phyloP scores from a whole-genome alignment of 2,329 filamentous ascomycete genomes.

The Ophiosphaerella herpotricha region DNA sequence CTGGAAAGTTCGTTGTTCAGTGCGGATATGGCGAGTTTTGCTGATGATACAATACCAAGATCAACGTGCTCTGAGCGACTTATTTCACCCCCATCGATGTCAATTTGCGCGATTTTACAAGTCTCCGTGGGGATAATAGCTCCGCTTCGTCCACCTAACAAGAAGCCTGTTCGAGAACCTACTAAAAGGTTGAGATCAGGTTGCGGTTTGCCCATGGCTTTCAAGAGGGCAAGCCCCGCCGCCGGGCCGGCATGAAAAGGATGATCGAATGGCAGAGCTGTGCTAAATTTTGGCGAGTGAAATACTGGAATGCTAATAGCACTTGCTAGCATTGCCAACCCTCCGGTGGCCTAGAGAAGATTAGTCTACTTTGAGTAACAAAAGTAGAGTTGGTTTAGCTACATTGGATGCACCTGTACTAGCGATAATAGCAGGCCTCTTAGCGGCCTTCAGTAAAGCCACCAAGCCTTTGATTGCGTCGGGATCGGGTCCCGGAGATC shows the following conservation, averaged over 20 bases:
- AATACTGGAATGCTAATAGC: constrained; percentile 48
- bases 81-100: constrained; percentile 51
- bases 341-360: constrained; percentile 28
- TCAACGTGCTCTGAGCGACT: constrained; percentile 48
- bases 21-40: constrained; percentile 38
- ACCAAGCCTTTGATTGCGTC: too few relatives aligned
- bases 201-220: constrained; percentile 26
- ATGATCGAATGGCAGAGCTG: constrained; percentile 32
- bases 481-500: too few relatives aligned
- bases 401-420: constrained; percentile 46
- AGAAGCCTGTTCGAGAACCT: constrained; percentile 50
- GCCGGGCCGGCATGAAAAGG: constrained; percentile 46
- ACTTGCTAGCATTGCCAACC: constrained; percentile 41
- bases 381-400: neutral
- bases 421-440: constrained; percentile 47
- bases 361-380: neutral
- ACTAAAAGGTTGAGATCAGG: constrained; percentile 52
- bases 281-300: constrained; percentile 46
- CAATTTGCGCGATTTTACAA: constrained; percentile 50
- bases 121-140: constrained; percentile 45
- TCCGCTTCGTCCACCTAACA: constrained; percentile 45
- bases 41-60: constrained; percentile 50
- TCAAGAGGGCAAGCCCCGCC: constrained; percentile 39
- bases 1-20: constrained; percentile 22
- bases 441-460: too few relatives aligned